phyloP scores from a whole-genome alignment of 2,329 filamentous ascomycete species.

The Tolypocladium tropicale region DNA sequence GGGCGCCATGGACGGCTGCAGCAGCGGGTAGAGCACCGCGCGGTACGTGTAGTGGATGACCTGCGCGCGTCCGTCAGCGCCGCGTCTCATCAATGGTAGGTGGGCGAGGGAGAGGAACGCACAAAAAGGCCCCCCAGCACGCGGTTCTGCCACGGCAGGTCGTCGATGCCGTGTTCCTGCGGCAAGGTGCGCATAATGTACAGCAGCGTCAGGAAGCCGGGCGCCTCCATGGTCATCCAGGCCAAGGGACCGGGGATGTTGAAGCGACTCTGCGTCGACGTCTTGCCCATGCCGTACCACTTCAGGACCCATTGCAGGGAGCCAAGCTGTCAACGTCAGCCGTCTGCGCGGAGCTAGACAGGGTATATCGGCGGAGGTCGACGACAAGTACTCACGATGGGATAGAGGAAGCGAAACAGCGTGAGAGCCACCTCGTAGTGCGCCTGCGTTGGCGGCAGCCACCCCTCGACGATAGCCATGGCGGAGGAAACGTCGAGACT shows the following conservation, averaged over 20 bases:
- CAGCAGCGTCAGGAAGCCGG: constrained; percentile 65
- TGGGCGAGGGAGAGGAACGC: constrained; percentile 13
- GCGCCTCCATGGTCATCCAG: constrained; percentile 83
- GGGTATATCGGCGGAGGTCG: constrained; percentile 2
- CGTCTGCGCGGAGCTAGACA: constrained; percentile 1
- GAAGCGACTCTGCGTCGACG: constrained; percentile 59
- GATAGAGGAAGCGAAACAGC: constrained; percentile 42
- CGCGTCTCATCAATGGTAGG: background rate
- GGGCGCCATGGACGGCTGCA: constrained; percentile 88
- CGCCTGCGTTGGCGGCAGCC: constrained; percentile 47
- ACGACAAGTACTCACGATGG: constrained; percentile 34
- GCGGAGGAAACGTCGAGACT: background rate
- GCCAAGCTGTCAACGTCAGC: constrained; percentile 44
- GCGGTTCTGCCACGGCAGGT: constrained; percentile 68
- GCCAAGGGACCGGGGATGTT: constrained; percentile 84
- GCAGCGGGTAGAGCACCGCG: constrained; percentile 68
- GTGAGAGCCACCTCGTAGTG: constrained; percentile 44
- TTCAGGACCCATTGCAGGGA: constrained; percentile 64
- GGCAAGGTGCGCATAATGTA: constrained; percentile 70
- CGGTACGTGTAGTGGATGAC: constrained; percentile 86
- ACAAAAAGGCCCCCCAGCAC: constrained; percentile 61
- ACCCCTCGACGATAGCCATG: constrained; percentile 41
- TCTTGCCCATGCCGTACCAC: constrained; percentile 91
- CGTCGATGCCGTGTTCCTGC: constrained; percentile 39
- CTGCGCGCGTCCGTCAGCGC: constrained; percentile 19